Evolutionary conservation across 768 basidiomycete species (phyloP).

Genomic region (Boletus tomentosulus): DNA sequence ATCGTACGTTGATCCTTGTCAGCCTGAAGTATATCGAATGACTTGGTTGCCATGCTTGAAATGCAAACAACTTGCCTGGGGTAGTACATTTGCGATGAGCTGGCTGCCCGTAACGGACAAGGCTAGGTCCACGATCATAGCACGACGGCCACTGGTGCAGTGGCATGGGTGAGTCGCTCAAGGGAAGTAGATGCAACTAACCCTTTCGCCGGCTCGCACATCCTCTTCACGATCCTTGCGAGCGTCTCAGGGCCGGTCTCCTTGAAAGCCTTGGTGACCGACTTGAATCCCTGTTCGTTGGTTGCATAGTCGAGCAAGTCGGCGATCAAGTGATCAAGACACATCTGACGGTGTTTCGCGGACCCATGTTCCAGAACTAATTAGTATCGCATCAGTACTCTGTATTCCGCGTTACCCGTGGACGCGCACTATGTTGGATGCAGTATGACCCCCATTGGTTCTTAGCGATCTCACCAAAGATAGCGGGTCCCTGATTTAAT

Average conservation of each 20-base stretch:
- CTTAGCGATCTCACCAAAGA: constrained; percentile 76
- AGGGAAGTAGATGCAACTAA: constrained; percentile 23
- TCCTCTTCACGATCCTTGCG: constrained; percentile 68
- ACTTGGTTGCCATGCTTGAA: neutral
- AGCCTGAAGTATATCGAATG: constrained; percentile 43
- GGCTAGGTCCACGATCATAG: constrained; percentile 84
- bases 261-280: constrained; percentile 81
- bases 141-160: constrained; percentile 57
- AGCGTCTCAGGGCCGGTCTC: constrained; percentile 77
- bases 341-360: constrained; percentile 65
- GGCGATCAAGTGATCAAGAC: constrained; percentile 70
- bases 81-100: constrained; percentile 76
- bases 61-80: constrained; percentile 47
- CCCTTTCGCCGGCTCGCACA: constrained; percentile 87
- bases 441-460: constrained; percentile 91
- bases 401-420: neutral
- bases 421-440: constrained; percentile 71
- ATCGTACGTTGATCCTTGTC: constrained; percentile 82
- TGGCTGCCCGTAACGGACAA: constrained; percentile 83
- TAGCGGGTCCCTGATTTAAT: constrained; percentile 62
- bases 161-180: constrained; percentile 12
- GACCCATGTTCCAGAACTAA: constrained; percentile 84
- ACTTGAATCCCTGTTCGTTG: constrained; percentile 85
- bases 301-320: constrained; percentile 79
- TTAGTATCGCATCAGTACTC: constrained; percentile 1